phyloP scores from a whole-genome alignment of 192 early-diverging fungal genomes.

The Rhizoclosmatium globosum region DNA sequence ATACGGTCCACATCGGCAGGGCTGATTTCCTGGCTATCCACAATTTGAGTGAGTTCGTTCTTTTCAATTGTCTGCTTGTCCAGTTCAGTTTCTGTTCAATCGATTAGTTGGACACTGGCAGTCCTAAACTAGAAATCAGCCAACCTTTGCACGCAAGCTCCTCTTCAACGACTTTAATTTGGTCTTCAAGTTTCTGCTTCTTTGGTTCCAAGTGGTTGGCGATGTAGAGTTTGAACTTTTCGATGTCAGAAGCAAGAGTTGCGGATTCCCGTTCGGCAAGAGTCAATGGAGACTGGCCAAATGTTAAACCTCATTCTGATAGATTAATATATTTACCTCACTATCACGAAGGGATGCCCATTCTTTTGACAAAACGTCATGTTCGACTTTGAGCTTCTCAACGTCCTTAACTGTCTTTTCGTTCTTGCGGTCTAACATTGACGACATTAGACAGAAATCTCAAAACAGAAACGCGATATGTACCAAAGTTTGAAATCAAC shows the following conservation, averaged over 20 bases:
- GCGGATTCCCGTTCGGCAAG: slow-evolving; percentile 61
- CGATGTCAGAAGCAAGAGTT: slow-evolving; percentile 64
- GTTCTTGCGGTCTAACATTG: slow-evolving; percentile 58
- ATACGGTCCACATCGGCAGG: slow-evolving; percentile 84
- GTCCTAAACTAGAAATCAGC: too few species aligned
- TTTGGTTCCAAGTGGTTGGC: slow-evolving; percentile 48
- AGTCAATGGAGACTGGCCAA: slow-evolving; percentile 62
- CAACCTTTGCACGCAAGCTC: slow-evolving; percentile 42
- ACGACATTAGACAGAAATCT: not conserved
- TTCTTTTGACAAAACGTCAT: slow-evolving; percentile 59
- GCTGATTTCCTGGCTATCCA: slow-evolving; percentile 79
- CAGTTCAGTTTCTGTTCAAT: slow-evolving; percentile 52
- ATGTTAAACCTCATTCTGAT: not conserved
- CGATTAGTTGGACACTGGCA: too few species aligned
- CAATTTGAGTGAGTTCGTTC: slow-evolving; percentile 62
- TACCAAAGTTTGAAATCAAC: slow-evolving; percentile 67
- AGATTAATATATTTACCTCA: slow-evolving; percentile 40
- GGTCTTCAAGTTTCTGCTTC: slow-evolving; percentile 59
- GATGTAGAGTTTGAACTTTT: slow-evolving; percentile 66
- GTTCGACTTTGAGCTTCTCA: slow-evolving; percentile 54
- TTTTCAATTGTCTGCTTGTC: slow-evolving; percentile 62
- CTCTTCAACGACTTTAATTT: slow-evolving; percentile 51
- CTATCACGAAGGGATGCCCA: slow-evolving; percentile 50
- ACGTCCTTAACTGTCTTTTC: slow-evolving; percentile 55
- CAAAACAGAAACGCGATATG: not conserved